Conservation (phyloP, 1,284 basidiomycete species). For the Fomes fomentarius region DNA sequence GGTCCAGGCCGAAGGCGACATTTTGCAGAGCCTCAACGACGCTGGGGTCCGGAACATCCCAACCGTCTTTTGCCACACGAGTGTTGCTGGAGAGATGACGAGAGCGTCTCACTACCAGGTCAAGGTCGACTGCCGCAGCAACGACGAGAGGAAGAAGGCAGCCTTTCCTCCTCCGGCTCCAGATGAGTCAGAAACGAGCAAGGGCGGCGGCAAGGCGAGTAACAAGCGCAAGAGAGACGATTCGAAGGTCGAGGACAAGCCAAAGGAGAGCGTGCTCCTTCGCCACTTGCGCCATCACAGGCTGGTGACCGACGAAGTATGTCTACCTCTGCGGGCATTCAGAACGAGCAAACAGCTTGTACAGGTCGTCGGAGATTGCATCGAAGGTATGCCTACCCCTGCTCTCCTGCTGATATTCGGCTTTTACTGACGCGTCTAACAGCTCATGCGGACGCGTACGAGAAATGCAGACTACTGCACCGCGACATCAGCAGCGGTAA, state of each 20-base stretch:
- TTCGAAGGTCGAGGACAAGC: not conserved
- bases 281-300: constrained; percentile 7
- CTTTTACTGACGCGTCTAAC: constrained; percentile 2
- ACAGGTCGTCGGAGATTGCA: not conserved
- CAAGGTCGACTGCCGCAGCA: not conserved
- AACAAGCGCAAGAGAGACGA: not conserved
- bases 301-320: constrained; percentile 10
- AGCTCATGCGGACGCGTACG: not conserved
- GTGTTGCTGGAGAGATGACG: not conserved
- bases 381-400: not conserved
- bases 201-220: not conserved
- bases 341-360: constrained; percentile 1
- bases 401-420: not conserved
- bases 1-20: not conserved
- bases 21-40: not conserved
- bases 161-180: no score
- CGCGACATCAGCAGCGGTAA: not conserved
- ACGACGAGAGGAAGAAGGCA: not conserved
- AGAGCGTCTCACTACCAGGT: no score
- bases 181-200: not conserved
- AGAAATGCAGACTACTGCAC: not conserved
- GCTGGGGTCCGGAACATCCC: not conserved
- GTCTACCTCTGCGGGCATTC: not conserved
- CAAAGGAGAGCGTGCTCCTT: not conserved
- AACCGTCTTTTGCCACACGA: not conserved